Evolutionary conservation across 768 basidiomycete genomes (phyloP).

Genomic region (Auricularia auricula-judae): DNA sequence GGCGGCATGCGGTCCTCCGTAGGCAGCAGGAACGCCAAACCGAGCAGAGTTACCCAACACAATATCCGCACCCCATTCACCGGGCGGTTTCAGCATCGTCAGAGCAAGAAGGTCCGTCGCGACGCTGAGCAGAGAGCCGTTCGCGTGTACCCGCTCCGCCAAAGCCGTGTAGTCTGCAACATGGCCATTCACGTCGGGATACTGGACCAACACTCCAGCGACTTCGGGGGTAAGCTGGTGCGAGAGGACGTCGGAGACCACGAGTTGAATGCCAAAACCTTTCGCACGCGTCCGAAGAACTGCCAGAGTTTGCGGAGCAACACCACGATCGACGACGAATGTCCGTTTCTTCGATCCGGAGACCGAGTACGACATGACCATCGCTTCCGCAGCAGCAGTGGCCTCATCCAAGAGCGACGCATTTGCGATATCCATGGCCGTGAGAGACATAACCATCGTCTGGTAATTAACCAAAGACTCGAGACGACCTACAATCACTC

Average conservation of each 20-base stretch:
- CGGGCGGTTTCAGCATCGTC: slow-evolving; percentile 87
- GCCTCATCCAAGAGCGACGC: slow-evolving; percentile 92
- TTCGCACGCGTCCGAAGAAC: slow-evolving; percentile 86
- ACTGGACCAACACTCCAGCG: slow-evolving; percentile 86
- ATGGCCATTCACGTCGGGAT: slow-evolving; percentile 81
- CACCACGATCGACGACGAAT: slow-evolving; percentile 76
- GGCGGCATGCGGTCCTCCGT: slow-evolving; percentile 93
- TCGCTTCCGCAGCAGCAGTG: slow-evolving; percentile 90
- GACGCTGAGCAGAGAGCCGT: slow-evolving; percentile 73
- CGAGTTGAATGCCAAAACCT: slow-evolving; percentile 82
- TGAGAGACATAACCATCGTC: slow-evolving; percentile 90
- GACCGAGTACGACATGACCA: slow-evolving; percentile 84
- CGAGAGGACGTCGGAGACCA: slow-evolving; percentile 55
- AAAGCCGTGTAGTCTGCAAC: slow-evolving; percentile 64
- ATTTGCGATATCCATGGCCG: slow-evolving; percentile 90
- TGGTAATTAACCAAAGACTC: slow-evolving; percentile 96
- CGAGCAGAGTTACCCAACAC: slow-evolving; percentile 91
- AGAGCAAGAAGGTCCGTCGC: slow-evolving; percentile 90
- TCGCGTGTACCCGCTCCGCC: slow-evolving; percentile 54
- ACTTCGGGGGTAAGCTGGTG: slow-evolving; percentile 46
- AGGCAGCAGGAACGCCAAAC: slow-evolving; percentile 95
- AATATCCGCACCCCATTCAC: slow-evolving; percentile 98
- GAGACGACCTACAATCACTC: slow-evolving; percentile 60
- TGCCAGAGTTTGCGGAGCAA: slow-evolving; percentile 80
- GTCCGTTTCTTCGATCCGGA: slow-evolving; percentile 61